Base-by-base conservation (phyloP, 495 filamentous ascomycete genomes). In the Tetracladium setigerum region DNA sequence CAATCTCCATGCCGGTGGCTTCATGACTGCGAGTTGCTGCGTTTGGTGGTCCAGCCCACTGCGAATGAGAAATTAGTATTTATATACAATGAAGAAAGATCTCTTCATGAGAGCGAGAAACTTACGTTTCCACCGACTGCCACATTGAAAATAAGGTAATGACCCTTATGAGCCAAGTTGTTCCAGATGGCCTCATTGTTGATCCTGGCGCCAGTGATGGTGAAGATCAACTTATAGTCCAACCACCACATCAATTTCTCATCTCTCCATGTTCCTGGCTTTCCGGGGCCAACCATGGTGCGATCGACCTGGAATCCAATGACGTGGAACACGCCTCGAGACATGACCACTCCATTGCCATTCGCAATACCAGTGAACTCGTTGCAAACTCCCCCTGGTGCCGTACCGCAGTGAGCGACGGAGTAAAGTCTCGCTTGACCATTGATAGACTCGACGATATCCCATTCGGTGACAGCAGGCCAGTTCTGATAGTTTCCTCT, bases 101-200 rank as follows among this genome's bases (percentile, higher is more conserved):
- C n/a, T n/a, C n/a, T n/a, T n/a, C n/a, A 27, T 27, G 36, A 45
- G 42, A 36, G 47, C 38, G 38, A 13, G 50, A 47, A 18, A 54
- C 48, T 27, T 27, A 27, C 22, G 27, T 58, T 53, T 14, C 57
- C 56, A 12, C 57, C 60, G 10, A 62, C 55, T 5, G 57, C 57
- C 12, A 62, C 58, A 46, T 61, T 62, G 5, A 62, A 42, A 31
- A 62, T 39, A 16, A 59, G 53, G 46, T 52, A 62, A 32, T 58
- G 49, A 36, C 33, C 44, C 38, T 55, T 42, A 40, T 59, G 60
- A 15, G 60, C 57, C 33, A 62, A 34, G 15, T 40, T 32, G 7
- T 43, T 50, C 60, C 60, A 62, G 4, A 54, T 46, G 8, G 35
- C 46, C 13, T 46, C 31, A 30, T 62, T 52, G 7, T 39, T 48